These are phyloP conservation scores for Hypoxylon sp. DNA, from an alignment of 2,329 filamentous ascomycete species.

Conservation along the genomic window DNA sequence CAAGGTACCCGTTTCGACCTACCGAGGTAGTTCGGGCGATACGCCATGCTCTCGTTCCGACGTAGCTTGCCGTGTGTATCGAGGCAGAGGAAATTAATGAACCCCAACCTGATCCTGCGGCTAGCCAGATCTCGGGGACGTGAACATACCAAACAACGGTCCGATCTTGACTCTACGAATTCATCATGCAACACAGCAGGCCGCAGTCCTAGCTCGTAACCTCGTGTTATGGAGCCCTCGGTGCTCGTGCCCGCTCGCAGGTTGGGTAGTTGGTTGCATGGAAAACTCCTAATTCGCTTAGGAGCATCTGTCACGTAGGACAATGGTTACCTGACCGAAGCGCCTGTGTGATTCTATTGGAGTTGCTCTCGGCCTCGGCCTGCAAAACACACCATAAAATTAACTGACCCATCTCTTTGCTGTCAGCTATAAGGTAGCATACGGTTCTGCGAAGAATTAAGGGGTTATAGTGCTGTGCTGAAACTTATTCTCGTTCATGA, in stretches of 20 bases:
- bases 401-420: not conserved
- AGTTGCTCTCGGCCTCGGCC: constrained; percentile 1
- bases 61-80: constrained; percentile 9
- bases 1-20: not conserved
- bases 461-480: too few species aligned
- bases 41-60: constrained; percentile 11
- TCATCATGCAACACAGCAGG: constrained; percentile 16
- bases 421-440: too few species aligned
- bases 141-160: constrained; percentile 4
- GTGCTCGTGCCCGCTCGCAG: constrained; percentile 1
- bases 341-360: constrained; percentile 1
- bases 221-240: constrained; percentile 23
- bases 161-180: constrained; percentile 7
- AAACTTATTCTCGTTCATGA: too few species aligned
- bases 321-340: constrained; percentile 1
- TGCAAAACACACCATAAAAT: not conserved
- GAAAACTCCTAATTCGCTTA: not conserved
- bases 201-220: constrained; percentile 1
- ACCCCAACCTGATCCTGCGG: constrained; percentile 38
- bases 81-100: constrained; percentile 13
- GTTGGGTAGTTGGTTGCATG: not conserved
- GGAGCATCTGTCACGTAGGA: not conserved
- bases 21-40: not conserved
- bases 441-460: too few species aligned
- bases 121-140: constrained; percentile 40